A percentile compares a stretch with the other conserved stretches of the same genome.
phyloP scores from a whole-genome alignment of 2,329 filamentous ascomycete species.

The Lecanosticta acicola region DNA sequence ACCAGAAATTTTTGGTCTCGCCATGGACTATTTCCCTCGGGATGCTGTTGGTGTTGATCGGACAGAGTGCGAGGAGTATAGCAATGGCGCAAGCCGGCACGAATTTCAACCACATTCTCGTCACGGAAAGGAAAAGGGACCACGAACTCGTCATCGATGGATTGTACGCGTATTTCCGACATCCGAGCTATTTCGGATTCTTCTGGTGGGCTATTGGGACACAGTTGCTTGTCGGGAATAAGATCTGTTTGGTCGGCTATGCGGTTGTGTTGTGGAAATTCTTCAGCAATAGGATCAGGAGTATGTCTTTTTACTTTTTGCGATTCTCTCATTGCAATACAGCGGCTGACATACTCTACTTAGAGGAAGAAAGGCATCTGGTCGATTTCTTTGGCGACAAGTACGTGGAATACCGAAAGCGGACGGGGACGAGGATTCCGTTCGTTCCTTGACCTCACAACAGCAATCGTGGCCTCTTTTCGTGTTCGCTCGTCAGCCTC shows the following conservation, averaged over 20 bases:
- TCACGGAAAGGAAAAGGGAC: slow-evolving; percentile 59
- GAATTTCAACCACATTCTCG: slow-evolving; percentile 85
- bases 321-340: too few species aligned
- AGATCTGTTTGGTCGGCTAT: slow-evolving; percentile 70
- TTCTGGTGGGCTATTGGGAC: slow-evolving; percentile 98
- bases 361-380: slow-evolving; percentile 72
- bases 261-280: slow-evolving; percentile 75
- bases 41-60: slow-evolving; percentile 57
- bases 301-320: too few species aligned
- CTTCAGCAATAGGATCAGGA: slow-evolving; percentile 65
- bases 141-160: slow-evolving; percentile 81
- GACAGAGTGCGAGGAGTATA: slow-evolving; percentile 69
- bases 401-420: slow-evolving; percentile 67
- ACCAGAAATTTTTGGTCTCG: slow-evolving; percentile 41
- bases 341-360: too few species aligned
- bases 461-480: too few species aligned
- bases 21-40: slow-evolving; percentile 52
- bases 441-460: slow-evolving; percentile 50
- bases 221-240: slow-evolving; percentile 82
- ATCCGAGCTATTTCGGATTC: slow-evolving; percentile 95
- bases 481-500: too few species aligned
- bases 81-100: slow-evolving; percentile 86
- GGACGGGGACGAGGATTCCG: slow-evolving; percentile 73
- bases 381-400: slow-evolving; percentile 78
- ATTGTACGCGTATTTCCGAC: slow-evolving; percentile 68